These are phyloP conservation scores for Cucurbita argyrosperma DNA, from an alignment of 306 rosid genomes.

Conservation along the genomic window DNA sequence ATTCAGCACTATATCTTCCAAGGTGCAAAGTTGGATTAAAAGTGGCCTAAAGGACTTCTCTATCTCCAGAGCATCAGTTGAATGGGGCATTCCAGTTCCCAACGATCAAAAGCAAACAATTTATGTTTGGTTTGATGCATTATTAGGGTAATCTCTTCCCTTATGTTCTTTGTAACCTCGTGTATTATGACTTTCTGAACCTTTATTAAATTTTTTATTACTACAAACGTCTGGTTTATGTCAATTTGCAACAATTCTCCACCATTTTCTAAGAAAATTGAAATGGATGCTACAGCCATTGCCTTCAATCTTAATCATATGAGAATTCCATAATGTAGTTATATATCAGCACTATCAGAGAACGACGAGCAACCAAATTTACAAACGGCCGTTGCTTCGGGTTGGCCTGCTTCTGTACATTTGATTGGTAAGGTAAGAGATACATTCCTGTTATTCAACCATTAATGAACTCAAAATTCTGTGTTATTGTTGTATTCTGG, in stretches of 20 bases:
- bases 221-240: slow-evolving; percentile 1
- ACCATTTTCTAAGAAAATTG: slow-evolving; percentile 1
- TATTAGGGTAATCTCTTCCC: slow-evolving; percentile 53
- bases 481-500: not conserved
- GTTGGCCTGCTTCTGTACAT: slow-evolving; percentile 89
- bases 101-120: slow-evolving; percentile 75
- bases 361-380: slow-evolving; percentile 41
- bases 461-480: not conserved
- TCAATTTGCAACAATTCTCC: not conserved
- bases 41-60: slow-evolving; percentile 85
- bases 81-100: slow-evolving; percentile 96
- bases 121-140: slow-evolving; percentile 98
- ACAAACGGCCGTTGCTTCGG: slow-evolving; percentile 51
- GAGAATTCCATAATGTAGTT: slow-evolving; percentile 28
- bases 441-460: not conserved
- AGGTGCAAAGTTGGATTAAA: slow-evolving; percentile 96
- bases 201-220: not conserved
- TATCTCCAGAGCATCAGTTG: slow-evolving; percentile 89
- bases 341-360: slow-evolving; percentile 81
- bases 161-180: not conserved
- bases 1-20: slow-evolving; percentile 17
- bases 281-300: not conserved
- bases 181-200: not conserved
- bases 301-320: slow-evolving; percentile 3
- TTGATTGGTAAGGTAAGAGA: slow-evolving; percentile 82